phyloP scores from a whole-genome alignment of 495 filamentous ascomycete genomes.

The Pseudomonodictys pantanalensis region DNA sequence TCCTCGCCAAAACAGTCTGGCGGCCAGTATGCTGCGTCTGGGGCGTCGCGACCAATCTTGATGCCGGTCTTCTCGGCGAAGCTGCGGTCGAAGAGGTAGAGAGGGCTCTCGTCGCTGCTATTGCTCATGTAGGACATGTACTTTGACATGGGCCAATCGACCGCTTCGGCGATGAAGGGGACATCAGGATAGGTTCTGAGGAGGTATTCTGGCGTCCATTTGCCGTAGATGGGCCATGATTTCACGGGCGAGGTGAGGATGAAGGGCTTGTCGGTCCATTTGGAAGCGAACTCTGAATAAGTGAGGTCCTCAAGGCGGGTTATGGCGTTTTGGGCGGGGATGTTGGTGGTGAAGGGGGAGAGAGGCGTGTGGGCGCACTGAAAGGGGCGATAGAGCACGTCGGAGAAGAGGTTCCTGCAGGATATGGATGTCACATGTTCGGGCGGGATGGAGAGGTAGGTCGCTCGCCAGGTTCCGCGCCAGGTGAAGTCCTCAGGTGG shows the following conservation, averaged over 20 bases:
- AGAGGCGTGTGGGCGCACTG: slow-evolving; percentile 77
- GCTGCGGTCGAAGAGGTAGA: slow-evolving; percentile 86
- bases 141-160: slow-evolving; percentile 80
- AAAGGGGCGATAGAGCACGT: slow-evolving; percentile 86
- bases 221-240: slow-evolving; percentile 72
- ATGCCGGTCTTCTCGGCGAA: slow-evolving; percentile 89
- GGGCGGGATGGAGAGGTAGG: slow-evolving; percentile 62
- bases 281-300: slow-evolving; percentile 66
- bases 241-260: slow-evolving; percentile 83
- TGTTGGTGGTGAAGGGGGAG: slow-evolving; percentile 61
- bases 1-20: slow-evolving; percentile 87
- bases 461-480: slow-evolving; percentile 84
- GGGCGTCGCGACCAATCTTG: slow-evolving; percentile 51
- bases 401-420: slow-evolving; percentile 83
- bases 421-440: slow-evolving; percentile 53
- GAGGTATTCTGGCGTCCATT: slow-evolving; percentile 69
- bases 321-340: slow-evolving; percentile 73
- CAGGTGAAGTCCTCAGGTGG: slow-evolving; percentile 57
- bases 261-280: slow-evolving; percentile 81
- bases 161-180: slow-evolving; percentile 84
- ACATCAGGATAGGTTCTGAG: slow-evolving; percentile 60
- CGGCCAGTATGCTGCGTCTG: slow-evolving; percentile 69
- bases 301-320: slow-evolving; percentile 64
- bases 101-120: slow-evolving; percentile 79
- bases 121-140: slow-evolving; percentile 85